Evolutionary conservation across 2,329 filamentous ascomycete species (phyloP).

Genomic region (Aspergillus felis): DNA sequence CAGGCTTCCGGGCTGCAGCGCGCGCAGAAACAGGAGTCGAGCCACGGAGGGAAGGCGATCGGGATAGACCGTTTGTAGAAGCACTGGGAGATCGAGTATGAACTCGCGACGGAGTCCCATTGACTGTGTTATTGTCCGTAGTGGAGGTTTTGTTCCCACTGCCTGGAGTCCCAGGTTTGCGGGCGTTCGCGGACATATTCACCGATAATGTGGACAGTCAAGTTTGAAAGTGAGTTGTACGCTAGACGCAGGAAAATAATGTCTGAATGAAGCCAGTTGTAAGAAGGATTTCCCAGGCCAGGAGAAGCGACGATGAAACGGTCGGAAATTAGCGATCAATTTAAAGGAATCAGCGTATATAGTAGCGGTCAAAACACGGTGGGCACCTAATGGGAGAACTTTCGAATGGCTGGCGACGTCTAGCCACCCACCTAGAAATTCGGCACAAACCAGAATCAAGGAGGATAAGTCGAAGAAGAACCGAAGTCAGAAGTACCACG

Average conservation of each 20-base stretch:
- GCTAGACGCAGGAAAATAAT: slow-evolving; percentile 6
- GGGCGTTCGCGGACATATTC: slow-evolving; percentile 43
- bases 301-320: slow-evolving; percentile 17
- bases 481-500: slow-evolving; percentile 3
- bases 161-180: slow-evolving; percentile 38
- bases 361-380: slow-evolving; percentile 27
- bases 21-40: slow-evolving; percentile 63
- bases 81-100: slow-evolving; percentile 49
- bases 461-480: background rate
- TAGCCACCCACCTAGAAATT: background rate
- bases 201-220: slow-evolving; percentile 9
- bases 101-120: slow-evolving; percentile 35
- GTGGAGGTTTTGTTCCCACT: slow-evolving; percentile 30
- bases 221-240: background rate
- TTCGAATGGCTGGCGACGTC: slow-evolving; percentile 1
- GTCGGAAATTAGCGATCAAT: slow-evolving; percentile 23
- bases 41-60: slow-evolving; percentile 62
- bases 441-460: background rate
- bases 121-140: slow-evolving; percentile 25
- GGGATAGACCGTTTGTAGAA: slow-evolving; percentile 47
- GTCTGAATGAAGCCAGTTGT: slow-evolving; percentile 9
- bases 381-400: slow-evolving; percentile 16
- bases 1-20: slow-evolving; percentile 61
- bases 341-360: slow-evolving; percentile 19
- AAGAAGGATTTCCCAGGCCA: slow-evolving; percentile 1